Percentiles rank a stretch among this genome's conserved stretches.
Evolutionary conservation across 129 eudicot genomes (phyloP).

Genomic region (Helianthus annuus): HanXRQr2.0-SUNRISE NC_035444.2:157480785-157481284

Average conservation of each 20-base stretch:
- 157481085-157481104: not conserved
- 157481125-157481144: conserved; percentile 1
- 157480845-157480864: no score
- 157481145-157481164: conserved; percentile 3
- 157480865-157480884: no score
- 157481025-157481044: not conserved
- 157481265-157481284: conserved; percentile 43
- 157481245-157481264: conserved; percentile 81
- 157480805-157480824: no score
- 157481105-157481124: not conserved
- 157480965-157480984: not conserved
- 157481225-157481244: conserved; percentile 75
- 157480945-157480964: not conserved
- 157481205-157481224: conserved; percentile 62
- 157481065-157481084: not conserved
- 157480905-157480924: not conserved
- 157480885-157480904: not conserved
- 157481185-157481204: conserved; percentile 75
- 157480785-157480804: no score
- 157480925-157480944: not conserved
- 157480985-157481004: not conserved
- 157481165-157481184: conserved; percentile 48
- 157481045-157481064: no score
- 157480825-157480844: no score
- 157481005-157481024: not conserved